Conservation (phyloP, 805 yeast genomes). For the Wickerhamiella kurtzmanii region DNA sequence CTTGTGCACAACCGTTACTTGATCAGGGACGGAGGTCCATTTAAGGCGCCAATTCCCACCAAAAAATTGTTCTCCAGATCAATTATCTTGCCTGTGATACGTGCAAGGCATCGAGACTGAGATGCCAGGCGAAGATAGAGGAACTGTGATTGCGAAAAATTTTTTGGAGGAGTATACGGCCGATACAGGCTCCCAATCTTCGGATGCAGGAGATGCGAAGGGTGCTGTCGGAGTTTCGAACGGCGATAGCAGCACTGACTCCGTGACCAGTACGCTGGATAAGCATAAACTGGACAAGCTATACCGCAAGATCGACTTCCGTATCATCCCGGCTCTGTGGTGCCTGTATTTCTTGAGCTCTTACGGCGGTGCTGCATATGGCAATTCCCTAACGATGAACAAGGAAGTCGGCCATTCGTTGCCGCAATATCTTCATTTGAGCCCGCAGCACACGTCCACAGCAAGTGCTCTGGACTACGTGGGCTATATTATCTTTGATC, state of each 20-base stretch:
- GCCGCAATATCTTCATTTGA: constrained; percentile 36
- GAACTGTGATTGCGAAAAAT: background rate
- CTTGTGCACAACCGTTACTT: background rate
- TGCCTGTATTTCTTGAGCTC: constrained; percentile 63
- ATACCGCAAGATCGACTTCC: constrained; percentile 46
- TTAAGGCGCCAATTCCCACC: background rate
- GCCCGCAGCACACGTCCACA: constrained; percentile 46
- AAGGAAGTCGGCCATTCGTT: constrained; percentile 46
- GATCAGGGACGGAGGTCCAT: background rate
- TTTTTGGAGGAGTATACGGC: background rate
- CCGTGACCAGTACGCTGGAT: background rate
- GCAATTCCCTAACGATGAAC: constrained; percentile 73
- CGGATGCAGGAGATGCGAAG: background rate
- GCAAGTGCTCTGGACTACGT: constrained; percentile 76
- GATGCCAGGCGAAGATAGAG: too few relatives aligned
- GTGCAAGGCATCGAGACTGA: too few relatives aligned
- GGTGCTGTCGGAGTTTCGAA: background rate
- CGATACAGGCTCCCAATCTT: background rate
- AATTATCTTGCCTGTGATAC: too few relatives aligned
- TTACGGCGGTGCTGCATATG: constrained; percentile 65
- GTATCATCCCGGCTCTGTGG: constrained; percentile 80
- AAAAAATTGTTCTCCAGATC: too few relatives aligned
- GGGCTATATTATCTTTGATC: constrained; percentile 71
- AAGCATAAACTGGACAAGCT: constrained; percentile 25
- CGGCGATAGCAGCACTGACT: background rate